phyloP scores from a whole-genome alignment of 148 eudicot species.

The Fagopyrum esculentum region DNA sequence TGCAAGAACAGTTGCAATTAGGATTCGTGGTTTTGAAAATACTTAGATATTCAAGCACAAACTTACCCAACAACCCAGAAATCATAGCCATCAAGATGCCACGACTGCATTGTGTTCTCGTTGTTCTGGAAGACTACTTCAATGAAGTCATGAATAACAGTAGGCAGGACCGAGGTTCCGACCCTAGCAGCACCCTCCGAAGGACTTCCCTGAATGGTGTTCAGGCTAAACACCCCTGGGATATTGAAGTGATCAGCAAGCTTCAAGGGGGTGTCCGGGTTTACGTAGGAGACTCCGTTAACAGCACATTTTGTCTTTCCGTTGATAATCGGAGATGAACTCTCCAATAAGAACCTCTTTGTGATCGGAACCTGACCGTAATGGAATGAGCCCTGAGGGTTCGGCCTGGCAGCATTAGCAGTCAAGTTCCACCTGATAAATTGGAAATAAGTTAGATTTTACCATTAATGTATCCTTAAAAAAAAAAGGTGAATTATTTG shows the following conservation, averaged over 20 bases:
- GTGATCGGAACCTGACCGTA: slow-evolving; percentile 62
- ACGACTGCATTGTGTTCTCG: slow-evolving; percentile 62
- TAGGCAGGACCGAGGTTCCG: slow-evolving; percentile 51
- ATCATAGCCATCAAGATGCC: slow-evolving; percentile 99
- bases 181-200: slow-evolving; percentile 39
- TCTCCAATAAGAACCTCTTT: slow-evolving; percentile 52
- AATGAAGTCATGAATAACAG: slow-evolving; percentile 63
- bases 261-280: slow-evolving; percentile 78
- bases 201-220: slow-evolving; percentile 59
- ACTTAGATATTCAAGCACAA: neutral
- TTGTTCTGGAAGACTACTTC: slow-evolving; percentile 81
- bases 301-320: slow-evolving; percentile 80
- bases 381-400: slow-evolving; percentile 96
- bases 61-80: slow-evolving; percentile 92
- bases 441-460: slow-evolving; percentile 9
- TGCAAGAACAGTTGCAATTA: slow-evolving; percentile 25
- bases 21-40: no score
- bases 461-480: neutral
- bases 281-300: slow-evolving; percentile 63
- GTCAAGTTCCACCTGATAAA: slow-evolving; percentile 80
- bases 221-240: slow-evolving; percentile 61
- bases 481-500: neutral
- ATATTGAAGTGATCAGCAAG: slow-evolving; percentile 90
- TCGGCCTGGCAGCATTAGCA: slow-evolving; percentile 95
- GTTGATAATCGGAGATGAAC: slow-evolving; percentile 57